Percentiles rank a stretch among this genome's conserved stretches.
Evolutionary conservation across 164 flowering plant genomes (phyloP).

Genomic region (Liquidambar formosana): DNA sequence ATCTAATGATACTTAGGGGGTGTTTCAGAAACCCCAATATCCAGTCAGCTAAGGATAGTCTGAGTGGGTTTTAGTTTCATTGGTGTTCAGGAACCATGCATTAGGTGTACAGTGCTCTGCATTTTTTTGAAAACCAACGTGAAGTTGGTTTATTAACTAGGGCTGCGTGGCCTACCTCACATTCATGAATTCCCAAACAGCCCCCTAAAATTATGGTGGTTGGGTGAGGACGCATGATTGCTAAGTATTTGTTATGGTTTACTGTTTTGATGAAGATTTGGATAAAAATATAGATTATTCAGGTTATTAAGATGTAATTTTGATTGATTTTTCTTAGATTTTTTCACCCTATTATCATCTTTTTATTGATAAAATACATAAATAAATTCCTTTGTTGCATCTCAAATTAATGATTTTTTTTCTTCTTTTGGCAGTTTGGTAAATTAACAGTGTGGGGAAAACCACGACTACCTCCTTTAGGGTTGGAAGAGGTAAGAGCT

Average conservation of each 20-base stretch:
- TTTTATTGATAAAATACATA: not conserved
- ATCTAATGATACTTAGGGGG: no score
- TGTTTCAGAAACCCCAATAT: no score
- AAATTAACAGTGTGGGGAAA: conserved; percentile 89
- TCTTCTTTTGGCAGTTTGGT: conserved; percentile 70
- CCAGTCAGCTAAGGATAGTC: no score
- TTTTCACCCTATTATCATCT: not conserved
- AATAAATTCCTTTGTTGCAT: not conserved
- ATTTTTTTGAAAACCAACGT: no score
- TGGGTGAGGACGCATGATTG: not conserved
- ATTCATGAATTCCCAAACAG: not conserved
- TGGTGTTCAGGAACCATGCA: no score
- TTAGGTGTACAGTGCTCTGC: no score
- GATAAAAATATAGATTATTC: not conserved
- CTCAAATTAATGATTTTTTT: conserved; percentile 2
- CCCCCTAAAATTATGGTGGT: not conserved
- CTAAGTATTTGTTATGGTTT: not conserved
- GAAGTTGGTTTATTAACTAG: not conserved
- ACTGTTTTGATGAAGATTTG: not conserved
- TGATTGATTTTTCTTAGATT: not conserved
- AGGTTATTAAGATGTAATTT: not conserved
- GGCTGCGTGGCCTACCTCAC: not conserved
- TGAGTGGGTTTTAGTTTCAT: no score
- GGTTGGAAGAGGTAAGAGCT: conserved; percentile 69
- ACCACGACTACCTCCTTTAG: conserved; percentile 84